Percentiles rank a stretch among this genome's conserved stretches.
These are phyloP conservation scores for Quercus wislizeni DNA, from an alignment of 306 rosid genomes.

Conservation along the genomic window DNA sequence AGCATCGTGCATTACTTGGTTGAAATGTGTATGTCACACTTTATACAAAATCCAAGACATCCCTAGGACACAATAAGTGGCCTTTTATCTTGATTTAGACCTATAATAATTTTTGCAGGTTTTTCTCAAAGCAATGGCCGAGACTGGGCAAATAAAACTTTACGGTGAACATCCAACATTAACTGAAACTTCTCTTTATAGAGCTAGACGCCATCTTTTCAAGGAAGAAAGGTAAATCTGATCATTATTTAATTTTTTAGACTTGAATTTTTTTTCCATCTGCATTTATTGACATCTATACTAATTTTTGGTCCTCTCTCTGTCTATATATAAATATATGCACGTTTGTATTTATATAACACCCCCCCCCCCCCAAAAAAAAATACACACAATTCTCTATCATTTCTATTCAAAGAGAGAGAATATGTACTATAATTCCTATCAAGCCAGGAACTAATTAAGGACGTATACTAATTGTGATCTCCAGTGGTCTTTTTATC, in stretches of 20 bases:
- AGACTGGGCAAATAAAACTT: conserved; percentile 84
- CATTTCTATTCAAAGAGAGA: background rate
- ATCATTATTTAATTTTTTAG: background rate
- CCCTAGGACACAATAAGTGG: background rate
- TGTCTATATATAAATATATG: background rate
- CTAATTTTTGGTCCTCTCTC: background rate
- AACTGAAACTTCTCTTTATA: conserved; percentile 85
- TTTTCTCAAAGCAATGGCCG: conserved; percentile 98
- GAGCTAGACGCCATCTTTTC: conserved; percentile 90
- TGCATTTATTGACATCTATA: background rate
- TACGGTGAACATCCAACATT: conserved; percentile 84
- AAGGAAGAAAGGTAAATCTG: conserved; percentile 84
- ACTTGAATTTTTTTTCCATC: background rate
- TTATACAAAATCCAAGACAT: background rate
- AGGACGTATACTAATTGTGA: background rate
- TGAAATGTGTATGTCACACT: background rate
- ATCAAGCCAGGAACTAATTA: background rate
- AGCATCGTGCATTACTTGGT: background rate
- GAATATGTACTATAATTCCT: background rate
- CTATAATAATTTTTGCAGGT: conserved; percentile 45
- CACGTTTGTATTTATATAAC: no score
- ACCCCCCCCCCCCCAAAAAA: no score
- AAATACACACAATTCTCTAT: background rate
- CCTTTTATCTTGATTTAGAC: conserved; percentile 10
- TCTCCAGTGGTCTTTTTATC: background rate